Conservation (phyloP, 208 protist genomes). For the Leishmania turanica region DNA sequence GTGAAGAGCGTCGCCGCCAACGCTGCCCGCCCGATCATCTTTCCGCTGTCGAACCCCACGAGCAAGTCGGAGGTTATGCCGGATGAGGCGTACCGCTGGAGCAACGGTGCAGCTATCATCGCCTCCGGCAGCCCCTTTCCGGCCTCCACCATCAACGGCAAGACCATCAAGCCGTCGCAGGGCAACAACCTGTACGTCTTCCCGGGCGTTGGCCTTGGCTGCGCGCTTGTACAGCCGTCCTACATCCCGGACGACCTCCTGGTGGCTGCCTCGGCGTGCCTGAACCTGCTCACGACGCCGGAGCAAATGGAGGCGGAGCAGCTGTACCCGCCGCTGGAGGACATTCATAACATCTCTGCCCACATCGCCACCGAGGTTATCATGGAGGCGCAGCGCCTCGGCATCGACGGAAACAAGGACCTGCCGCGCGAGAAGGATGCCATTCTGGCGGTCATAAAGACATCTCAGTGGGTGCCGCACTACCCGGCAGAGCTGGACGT, state of each 20-base stretch:
- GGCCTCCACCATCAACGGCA: conserved; percentile 84
- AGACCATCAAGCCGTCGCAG: conserved; percentile 88
- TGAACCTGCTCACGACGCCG: conserved; percentile 63
- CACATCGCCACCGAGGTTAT: conserved; percentile 76
- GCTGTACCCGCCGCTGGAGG: conserved; percentile 73
- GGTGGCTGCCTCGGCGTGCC: conserved; percentile 72
- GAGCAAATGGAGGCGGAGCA: conserved; percentile 48
- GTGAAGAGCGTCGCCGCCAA: conserved; percentile 78
- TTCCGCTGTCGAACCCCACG: conserved; percentile 96
- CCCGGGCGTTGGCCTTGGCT: conserved; percentile 95
- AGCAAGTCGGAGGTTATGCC: conserved; percentile 93
- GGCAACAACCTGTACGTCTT: conserved; percentile 98
- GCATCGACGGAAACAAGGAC: conserved; percentile 50
- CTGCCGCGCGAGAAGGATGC: conserved; percentile 53
- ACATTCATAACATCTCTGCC: conserved; percentile 81
- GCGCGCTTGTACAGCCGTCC: conserved; percentile 58
- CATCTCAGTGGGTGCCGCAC: conserved; percentile 67
- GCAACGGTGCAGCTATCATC: conserved; percentile 94
- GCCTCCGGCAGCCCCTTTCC: conserved; percentile 97
- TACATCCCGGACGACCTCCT: conserved; percentile 92
- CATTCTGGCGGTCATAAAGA: conserved; percentile 48
- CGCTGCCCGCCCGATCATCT: conserved; percentile 94
- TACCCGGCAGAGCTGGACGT: conserved; percentile 53
- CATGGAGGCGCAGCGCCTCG: conserved; percentile 63
- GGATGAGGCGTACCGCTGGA: conserved; percentile 93